These are phyloP conservation scores for Neocucurbitaria cava DNA, from an alignment of 2,329 filamentous ascomycete genomes.

Conservation along the genomic window DNA sequence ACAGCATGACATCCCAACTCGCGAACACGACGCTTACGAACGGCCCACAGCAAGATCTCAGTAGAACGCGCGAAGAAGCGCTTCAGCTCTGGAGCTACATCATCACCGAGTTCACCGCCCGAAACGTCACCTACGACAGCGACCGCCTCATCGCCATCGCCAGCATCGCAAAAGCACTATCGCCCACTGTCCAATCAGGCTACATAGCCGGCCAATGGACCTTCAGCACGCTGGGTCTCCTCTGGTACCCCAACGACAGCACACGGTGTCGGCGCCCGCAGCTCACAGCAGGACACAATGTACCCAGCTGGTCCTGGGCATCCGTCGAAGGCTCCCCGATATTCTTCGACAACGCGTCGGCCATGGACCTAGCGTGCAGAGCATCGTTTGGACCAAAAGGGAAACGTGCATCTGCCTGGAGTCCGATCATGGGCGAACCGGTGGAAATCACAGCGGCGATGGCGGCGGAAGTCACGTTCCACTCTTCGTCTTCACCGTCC, in stretches of 20 bases:
- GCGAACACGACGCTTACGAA: conserved; percentile 35
- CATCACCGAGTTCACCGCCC: conserved; percentile 45
- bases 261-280: conserved; percentile 34
- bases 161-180: conserved; percentile 39
- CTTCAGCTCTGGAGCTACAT: conserved; percentile 46
- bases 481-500: conserved; percentile 2
- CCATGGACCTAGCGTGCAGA: conserved; percentile 46
- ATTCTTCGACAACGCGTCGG: conserved; percentile 44
- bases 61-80: conserved; percentile 33
- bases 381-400: conserved; percentile 36
- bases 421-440: conserved; percentile 37
- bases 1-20: conserved; percentile 39
- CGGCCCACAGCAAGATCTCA: conserved; percentile 17
- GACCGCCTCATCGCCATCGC: conserved; percentile 43
- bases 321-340: conserved; percentile 45
- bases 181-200: conserved; percentile 32
- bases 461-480: conserved; percentile 40
- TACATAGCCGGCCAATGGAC: conserved; percentile 49
- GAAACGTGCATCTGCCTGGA: conserved; percentile 33
- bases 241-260: conserved; percentile 46
- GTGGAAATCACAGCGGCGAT: conserved; percentile 44
- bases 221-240: conserved; percentile 41
- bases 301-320: conserved; percentile 49
- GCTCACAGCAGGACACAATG: conserved; percentile 19
- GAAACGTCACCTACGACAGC: conserved; percentile 41